Evolutionary conservation across 1,139 yeast species (phyloP), one percentile per base, ranked within the genome.

Genomic region (Martiniozyma asiatica): DNA sequence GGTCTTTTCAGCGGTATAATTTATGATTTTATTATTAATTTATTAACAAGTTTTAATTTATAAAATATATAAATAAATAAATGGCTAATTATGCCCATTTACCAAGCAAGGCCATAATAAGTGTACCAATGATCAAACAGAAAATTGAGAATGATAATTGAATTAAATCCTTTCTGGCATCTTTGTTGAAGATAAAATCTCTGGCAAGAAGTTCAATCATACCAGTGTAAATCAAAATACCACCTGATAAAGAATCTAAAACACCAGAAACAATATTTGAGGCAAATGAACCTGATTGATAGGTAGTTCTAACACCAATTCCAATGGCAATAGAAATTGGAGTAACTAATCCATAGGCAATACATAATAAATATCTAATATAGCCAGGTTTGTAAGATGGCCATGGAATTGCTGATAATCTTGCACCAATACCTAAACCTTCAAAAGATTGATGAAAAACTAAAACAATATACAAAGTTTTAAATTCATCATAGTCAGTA

Each of bases 371-470:
- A 37, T 48, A 48, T 19, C 33, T 39, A 21, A 23, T 22, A 13
- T 20, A 21, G 13, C 22, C 36, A 8, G 50, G 50, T 4, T 46
- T 40, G 4, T 52, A 38, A 17, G 55, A 50, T 18, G 81, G 78
- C 85, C 89, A 81, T 22, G 65, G 59, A 5, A 81, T 72, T 15
- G 69, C 65, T 1, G 94, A 84, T 35, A 85, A 65, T 52, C 96
- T 69, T 6, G 94, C 70, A 32, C 96, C 96, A 45, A 85, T 64
- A 44, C 95, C 96, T 33, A 85, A 63, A 34, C 96, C 96, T 61
- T 85, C 96, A 53, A 85, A 85, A 59, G 79, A 67, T 58, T 85
- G 96, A 57, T 85, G 96, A 68, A 85, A 85, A 3, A 80, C 75
- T 33, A 85, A 55, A 12, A 84, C 96, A 43, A 78, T 67, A 55